Base-by-base conservation (phyloP, 2,329 filamentous ascomycete species). In the Diplodia intermedia region DNA sequence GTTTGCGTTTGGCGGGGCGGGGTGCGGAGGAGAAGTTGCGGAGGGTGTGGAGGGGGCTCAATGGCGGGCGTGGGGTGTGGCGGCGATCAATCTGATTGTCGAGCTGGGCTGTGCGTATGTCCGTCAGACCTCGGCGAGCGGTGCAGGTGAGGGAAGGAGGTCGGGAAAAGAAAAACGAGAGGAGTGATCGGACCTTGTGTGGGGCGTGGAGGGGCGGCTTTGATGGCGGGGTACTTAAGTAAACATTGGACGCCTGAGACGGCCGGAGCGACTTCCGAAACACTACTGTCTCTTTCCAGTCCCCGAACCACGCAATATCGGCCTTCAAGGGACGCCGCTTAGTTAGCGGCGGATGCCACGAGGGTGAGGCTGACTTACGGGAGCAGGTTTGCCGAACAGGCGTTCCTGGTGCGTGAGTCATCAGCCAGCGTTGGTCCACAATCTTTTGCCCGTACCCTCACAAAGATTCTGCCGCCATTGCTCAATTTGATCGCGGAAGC, bases 301-400 rank as follows among this genome's bases (percentile, higher is more conserved):
- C 43, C 36, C 36, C 36, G 36, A 38, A 20, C 18, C 40, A n/a
- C 18, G 15, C 18, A 7, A 18, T 14, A 20, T n/a, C 7, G n/a
- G 18, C 8, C 18, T n/a, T 20, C 18, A 20, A 4, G 18, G 4
- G 2, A 20, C 43, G 18, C 43, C 43, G 43, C 43, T 20, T 47
- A 9, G 7, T 20, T 47, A 47, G 43, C 8, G 43, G 43, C 18
- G 14, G 43, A 38, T 12, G 1, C 9, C 11, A 11, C 36, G 36
- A 47, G 43, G 7, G 8, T 47, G 14, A 20, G 43, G 43, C 43
- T 47, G 43, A 47, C 15, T 11, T 20, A 8, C 43, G n/a, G 4
- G 43, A 47, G 43, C 43, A 47, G 43, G 43, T 47, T 47, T 47
- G 43, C 43, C 43, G 43, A 47, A 47, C n/a, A 47, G 43, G 18